These are phyloP conservation scores for Coleophoma crateriformis DNA, from an alignment of 2,329 filamentous ascomycete species.

Conservation along the genomic window DNA sequence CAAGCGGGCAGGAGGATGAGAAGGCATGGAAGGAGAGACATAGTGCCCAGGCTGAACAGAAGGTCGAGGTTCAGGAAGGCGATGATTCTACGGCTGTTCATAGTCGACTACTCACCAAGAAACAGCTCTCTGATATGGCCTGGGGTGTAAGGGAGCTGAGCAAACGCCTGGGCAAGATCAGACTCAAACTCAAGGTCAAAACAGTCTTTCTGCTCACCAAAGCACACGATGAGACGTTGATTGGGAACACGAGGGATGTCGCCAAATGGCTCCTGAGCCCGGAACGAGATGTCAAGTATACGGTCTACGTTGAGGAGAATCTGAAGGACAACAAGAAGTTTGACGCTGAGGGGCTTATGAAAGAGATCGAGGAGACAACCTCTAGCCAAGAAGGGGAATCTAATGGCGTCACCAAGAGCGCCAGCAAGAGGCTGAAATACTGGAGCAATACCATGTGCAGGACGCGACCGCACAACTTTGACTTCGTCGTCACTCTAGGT, in stretches of 20 bases:
- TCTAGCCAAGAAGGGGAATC: constrained; percentile 33
- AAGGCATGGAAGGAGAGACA: constrained; percentile 41
- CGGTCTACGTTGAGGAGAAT: constrained; percentile 77
- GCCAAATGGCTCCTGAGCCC: constrained; percentile 74
- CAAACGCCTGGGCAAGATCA: constrained; percentile 77
- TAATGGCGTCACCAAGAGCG: constrained; percentile 12
- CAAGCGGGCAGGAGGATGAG: constrained; percentile 49
- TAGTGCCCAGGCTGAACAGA: constrained; percentile 6
- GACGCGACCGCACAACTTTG: constrained; percentile 77
- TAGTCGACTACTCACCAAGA: constrained; percentile 83
- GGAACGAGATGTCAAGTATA: constrained; percentile 63
- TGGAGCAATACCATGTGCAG: constrained; percentile 81
- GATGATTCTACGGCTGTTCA: constrained; percentile 27
- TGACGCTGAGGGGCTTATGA: constrained; percentile 62
- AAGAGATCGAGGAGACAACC: constrained; percentile 44
- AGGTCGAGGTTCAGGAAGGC: constrained; percentile 6
- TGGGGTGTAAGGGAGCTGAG: constrained; percentile 90
- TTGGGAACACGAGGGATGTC: constrained; percentile 71
- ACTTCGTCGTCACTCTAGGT: constrained; percentile 87
- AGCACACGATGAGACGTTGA: constrained; percentile 76
- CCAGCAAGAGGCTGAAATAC: constrained; percentile 55
- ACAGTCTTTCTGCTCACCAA: constrained; percentile 89
- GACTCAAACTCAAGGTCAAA: constrained; percentile 74
- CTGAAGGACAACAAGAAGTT: constrained; percentile 69
- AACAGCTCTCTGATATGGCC: constrained; percentile 93